Conservation (phyloP, 148 eudicot species). For the Fallopia convolvulus region DNA sequence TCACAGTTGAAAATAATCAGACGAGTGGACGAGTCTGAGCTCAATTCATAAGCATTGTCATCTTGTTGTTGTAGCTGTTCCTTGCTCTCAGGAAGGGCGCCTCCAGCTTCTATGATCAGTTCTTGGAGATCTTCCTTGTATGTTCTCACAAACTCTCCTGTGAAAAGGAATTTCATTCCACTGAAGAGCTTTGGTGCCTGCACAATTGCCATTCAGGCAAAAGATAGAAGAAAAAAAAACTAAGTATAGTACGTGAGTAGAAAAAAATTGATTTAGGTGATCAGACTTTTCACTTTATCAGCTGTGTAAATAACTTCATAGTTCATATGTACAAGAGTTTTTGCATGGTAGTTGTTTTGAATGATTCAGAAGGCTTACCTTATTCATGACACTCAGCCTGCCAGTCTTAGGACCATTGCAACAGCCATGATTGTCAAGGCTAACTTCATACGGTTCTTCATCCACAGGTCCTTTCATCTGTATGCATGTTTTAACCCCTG, state of each 20-base stretch:
- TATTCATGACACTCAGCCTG: constrained; percentile 43
- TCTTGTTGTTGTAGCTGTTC: constrained; percentile 25
- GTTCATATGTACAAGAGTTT: no score
- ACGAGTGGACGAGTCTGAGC: constrained; percentile 4
- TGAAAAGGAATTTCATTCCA: constrained; percentile 47
- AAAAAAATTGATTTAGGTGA: background rate
- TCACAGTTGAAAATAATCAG: constrained; percentile 55
- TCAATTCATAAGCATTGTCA: background rate
- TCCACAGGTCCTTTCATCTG: constrained; percentile 35
- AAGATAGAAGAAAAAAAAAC: background rate
- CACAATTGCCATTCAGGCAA: constrained; percentile 1
- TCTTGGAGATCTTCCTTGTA: constrained; percentile 52
- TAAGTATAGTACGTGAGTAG: background rate
- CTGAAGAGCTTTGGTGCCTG: constrained; percentile 76
- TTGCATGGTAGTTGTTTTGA: background rate
- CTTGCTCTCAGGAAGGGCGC: constrained; percentile 35
- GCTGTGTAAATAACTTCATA: no score
- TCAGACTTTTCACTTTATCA: no score
- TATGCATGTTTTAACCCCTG: constrained; percentile 77
- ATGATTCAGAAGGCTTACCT: constrained; percentile 36
- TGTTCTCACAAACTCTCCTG: constrained; percentile 48
- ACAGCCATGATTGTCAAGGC: constrained; percentile 69
- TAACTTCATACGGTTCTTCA: constrained; percentile 75
- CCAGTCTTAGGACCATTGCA: constrained; percentile 73
- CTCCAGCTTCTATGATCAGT: constrained; percentile 67